Percentiles rank a stretch among this genome's conserved stretches.
Evolutionary conservation across 805 yeast species (phyloP).

Genomic region (Metschnikowia bowlesiae): DNA sequence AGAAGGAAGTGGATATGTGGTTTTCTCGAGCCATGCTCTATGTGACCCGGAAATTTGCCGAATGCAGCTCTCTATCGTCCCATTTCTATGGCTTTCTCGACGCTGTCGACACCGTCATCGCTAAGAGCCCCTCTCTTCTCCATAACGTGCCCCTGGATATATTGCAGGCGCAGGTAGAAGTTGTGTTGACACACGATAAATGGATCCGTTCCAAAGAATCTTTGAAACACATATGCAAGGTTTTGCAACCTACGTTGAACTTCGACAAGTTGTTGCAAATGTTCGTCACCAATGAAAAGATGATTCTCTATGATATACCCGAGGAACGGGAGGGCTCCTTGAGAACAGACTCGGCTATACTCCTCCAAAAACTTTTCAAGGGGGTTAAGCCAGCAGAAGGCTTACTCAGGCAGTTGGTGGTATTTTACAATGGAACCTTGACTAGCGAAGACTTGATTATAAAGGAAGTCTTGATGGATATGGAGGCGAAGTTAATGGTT

Average conservation of each 20-base stretch:
- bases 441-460: constrained; percentile 59
- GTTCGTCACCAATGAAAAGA: constrained; percentile 49
- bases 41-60: constrained; percentile 62
- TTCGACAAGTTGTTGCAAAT: constrained; percentile 58
- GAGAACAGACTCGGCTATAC: constrained; percentile 42
- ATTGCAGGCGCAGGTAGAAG: constrained; percentile 64
- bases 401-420: constrained; percentile 47
- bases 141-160: constrained; percentile 40
- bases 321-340: constrained; percentile 13
- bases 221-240: constrained; percentile 21
- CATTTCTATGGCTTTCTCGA: constrained; percentile 31
- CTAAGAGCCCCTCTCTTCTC: constrained; percentile 20
- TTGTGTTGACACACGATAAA: constrained; percentile 38
- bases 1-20: constrained; percentile 43
- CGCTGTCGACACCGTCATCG: constrained; percentile 16
- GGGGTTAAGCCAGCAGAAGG: constrained; percentile 42
- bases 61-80: constrained; percentile 26
- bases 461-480: constrained; percentile 46
- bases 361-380: constrained; percentile 47
- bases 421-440: constrained; percentile 57
- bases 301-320: constrained; percentile 28
- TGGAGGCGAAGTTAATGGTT: constrained; percentile 50
- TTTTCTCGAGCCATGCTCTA: constrained; percentile 52
- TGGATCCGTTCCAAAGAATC: constrained; percentile 33
- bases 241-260: constrained; percentile 35